These are phyloP conservation scores for Sugiyamaella neomexicana DNA, from an alignment of 1,139 yeast species.

Conservation along the genomic window DNA sequence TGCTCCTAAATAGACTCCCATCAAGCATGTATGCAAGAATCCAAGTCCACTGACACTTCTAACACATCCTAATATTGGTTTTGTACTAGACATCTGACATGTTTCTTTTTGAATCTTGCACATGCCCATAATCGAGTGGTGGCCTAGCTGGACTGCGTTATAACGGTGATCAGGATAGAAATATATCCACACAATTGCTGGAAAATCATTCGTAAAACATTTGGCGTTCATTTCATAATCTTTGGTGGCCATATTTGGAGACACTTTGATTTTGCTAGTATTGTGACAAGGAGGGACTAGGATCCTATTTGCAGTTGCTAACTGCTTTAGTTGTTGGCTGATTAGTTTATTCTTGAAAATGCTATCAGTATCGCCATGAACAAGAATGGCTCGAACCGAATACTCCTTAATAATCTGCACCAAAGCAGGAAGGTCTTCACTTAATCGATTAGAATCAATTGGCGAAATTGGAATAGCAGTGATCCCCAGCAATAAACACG, in stretches of 20 bases:
- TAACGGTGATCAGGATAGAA: conserved; percentile 75
- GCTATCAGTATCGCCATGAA: conserved; percentile 72
- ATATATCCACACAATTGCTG: conserved; percentile 63
- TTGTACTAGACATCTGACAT: conserved; percentile 71
- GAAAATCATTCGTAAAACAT: conserved; percentile 34
- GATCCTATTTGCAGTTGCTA: conserved; percentile 45
- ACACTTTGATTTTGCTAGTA: conserved; percentile 66
- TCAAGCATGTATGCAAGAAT: conserved; percentile 73
- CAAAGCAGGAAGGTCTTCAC: conserved; percentile 75
- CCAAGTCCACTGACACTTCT: conserved; percentile 86
- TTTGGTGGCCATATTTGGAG: conserved; percentile 50
- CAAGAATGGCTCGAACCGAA: conserved; percentile 68
- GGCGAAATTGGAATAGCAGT: conserved; percentile 81
- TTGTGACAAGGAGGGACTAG: conserved; percentile 61
- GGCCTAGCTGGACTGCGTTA: conserved; percentile 64
- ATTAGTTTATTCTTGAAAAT: conserved; percentile 68
- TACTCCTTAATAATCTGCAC: conserved; percentile 67
- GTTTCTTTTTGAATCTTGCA: conserved; percentile 93
- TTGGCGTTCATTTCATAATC: conserved; percentile 38
- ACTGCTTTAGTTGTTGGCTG: conserved; percentile 60
- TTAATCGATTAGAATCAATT: conserved; percentile 63
- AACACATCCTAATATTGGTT: conserved; percentile 82
- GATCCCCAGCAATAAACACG: conserved; percentile 81
- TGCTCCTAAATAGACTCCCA: conserved; percentile 86
- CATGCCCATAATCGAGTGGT: conserved; percentile 65